Conservation (phyloP, 805 yeast species). For the Candida nanaspora region DNA sequence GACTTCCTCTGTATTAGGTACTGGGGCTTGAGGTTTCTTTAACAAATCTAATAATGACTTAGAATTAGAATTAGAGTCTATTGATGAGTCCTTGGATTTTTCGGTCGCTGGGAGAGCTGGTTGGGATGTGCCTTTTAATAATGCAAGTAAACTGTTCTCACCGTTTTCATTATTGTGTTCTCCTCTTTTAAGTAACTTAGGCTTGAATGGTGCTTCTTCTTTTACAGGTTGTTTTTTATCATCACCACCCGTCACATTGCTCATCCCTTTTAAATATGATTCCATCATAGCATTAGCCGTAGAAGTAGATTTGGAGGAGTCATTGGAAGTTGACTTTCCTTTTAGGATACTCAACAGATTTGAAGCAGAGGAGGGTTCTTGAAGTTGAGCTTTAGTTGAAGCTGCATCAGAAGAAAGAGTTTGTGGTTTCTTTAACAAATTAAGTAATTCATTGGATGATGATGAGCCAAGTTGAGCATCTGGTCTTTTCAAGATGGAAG, state of each 20-base stretch:
- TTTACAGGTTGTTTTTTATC: too few species aligned
- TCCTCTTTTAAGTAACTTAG: neutral
- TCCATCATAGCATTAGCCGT: neutral
- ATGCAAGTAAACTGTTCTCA: too few species aligned
- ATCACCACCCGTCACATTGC: too few species aligned
- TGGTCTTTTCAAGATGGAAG: neutral
- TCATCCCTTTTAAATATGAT: conserved; percentile 8
- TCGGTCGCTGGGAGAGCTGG: too few species aligned
- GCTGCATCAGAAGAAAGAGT: too few species aligned
- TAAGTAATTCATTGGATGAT: neutral
- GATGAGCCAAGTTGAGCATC: too few species aligned
- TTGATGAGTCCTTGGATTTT: too few species aligned
- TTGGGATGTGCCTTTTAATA: too few species aligned
- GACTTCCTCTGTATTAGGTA: neutral
- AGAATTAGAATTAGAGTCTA: neutral
- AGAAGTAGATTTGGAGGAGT: neutral
- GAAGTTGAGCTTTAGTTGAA: neutral
- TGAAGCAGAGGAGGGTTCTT: neutral
- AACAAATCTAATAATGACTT: conserved; percentile 4
- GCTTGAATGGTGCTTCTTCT: too few species aligned
- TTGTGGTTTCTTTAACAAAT: conserved; percentile 1
- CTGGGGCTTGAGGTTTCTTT: conserved; percentile 5
- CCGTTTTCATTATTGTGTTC: too few species aligned
- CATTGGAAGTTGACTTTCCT: neutral
- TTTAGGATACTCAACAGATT: conserved; percentile 7